Evolutionary conservation across 2,329 filamentous ascomycete species (phyloP).

Genomic region (Diplocarpon mali): DNA sequence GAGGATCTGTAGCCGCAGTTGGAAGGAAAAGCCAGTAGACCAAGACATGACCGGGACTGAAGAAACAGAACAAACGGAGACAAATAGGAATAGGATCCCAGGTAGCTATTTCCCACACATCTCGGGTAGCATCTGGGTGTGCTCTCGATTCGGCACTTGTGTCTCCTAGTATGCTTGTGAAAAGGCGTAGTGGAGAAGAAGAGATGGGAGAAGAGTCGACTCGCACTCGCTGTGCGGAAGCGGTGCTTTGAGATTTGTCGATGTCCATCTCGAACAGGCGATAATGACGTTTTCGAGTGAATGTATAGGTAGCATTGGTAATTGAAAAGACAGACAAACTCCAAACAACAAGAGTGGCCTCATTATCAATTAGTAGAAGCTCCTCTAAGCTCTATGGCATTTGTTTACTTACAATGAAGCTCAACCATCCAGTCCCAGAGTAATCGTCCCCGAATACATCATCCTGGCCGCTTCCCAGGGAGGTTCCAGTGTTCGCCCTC

Average conservation of each 20-base stretch:
- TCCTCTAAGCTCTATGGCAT: background rate
- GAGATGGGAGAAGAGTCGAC: constrained; percentile 74
- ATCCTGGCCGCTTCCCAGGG: constrained; percentile 43
- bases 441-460: constrained; percentile 74
- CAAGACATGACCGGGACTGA: constrained; percentile 87
- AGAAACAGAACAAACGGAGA: constrained; percentile 73
- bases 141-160: constrained; percentile 71
- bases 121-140: constrained; percentile 68
- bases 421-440: constrained; percentile 48
- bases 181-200: constrained; percentile 66
- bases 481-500: constrained; percentile 55
- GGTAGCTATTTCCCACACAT: constrained; percentile 89
- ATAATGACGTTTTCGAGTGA: constrained; percentile 74
- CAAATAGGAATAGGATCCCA: constrained; percentile 89
- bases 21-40: constrained; percentile 86
- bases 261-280: constrained; percentile 82
- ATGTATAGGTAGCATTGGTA: constrained; percentile 70
- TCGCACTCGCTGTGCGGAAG: constrained; percentile 77
- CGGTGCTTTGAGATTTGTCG: constrained; percentile 63
- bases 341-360: constrained; percentile 65
- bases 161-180: constrained; percentile 55
- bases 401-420: constrained; percentile 43
- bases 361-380: background rate
- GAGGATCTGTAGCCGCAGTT: constrained; percentile 59
- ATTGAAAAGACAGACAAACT: constrained; percentile 54